phyloP scores from a whole-genome alignment of 2,329 filamentous ascomycete species.

The Penicillium sp. region DNA sequence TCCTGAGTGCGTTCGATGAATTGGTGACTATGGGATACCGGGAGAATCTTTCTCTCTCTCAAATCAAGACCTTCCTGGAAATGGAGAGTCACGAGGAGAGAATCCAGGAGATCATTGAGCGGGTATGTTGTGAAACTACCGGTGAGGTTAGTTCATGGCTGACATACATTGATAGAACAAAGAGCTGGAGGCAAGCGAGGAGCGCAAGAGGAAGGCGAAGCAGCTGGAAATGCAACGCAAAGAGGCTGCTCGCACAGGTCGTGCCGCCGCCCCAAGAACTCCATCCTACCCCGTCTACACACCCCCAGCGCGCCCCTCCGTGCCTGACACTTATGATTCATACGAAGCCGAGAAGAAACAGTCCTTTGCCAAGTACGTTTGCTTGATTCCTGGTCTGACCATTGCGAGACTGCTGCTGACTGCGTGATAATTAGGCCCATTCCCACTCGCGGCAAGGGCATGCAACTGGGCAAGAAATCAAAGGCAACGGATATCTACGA shows the following conservation, averaged over 20 bases:
- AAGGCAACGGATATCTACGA: slow-evolving; percentile 98
- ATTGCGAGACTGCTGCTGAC: slow-evolving; percentile 12
- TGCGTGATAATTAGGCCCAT: slow-evolving; percentile 52
- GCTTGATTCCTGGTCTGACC: neutral
- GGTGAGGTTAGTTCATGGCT: slow-evolving; percentile 17
- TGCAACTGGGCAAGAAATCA: slow-evolving; percentile 98
- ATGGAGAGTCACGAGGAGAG: slow-evolving; percentile 99
- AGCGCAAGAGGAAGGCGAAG: slow-evolving; percentile 97
- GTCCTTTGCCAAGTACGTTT: slow-evolving; percentile 69
- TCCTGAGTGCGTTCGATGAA: slow-evolving; percentile 96
- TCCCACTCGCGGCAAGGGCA: slow-evolving; percentile 86
- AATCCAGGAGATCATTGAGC: slow-evolving; percentile 95
- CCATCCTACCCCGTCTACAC: slow-evolving; percentile 89
- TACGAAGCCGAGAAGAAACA: slow-evolving; percentile 99
- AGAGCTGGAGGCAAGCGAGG: slow-evolving; percentile 95
- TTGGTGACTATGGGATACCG: slow-evolving; percentile 92
- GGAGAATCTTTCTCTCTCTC: slow-evolving; percentile 91
- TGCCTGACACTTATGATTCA: slow-evolving; percentile 81
- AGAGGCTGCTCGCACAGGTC: slow-evolving; percentile 78
- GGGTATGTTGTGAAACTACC: slow-evolving; percentile 55
- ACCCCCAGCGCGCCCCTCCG: slow-evolving; percentile 69
- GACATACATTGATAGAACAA: slow-evolving; percentile 69
- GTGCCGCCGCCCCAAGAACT: slow-evolving; percentile 66
- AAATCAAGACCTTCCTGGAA: slow-evolving; percentile 98
- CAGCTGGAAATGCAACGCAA: slow-evolving; percentile 98